Percentiles rank a stretch among this genome's conserved stretches.
These are phyloP conservation scores for Paramecium primaurelia DNA, from an alignment of 73 alveolate genomes.

Conservation along the genomic window DNA sequence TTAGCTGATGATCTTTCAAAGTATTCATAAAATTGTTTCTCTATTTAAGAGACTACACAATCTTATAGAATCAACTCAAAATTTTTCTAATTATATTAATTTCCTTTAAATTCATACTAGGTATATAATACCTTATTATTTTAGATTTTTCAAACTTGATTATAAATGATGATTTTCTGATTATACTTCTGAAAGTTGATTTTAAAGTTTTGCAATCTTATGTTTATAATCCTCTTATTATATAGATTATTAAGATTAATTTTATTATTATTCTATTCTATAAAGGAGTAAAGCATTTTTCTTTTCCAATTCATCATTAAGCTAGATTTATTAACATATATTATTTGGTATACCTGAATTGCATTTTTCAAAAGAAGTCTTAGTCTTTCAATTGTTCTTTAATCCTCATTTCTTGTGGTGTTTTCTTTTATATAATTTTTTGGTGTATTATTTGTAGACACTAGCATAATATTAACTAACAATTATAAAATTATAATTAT, in stretches of 20 bases:
- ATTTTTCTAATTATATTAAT: neutral
- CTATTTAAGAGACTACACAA: neutral
- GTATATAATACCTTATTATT: neutral
- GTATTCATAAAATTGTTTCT: neutral
- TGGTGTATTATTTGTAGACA: neutral
- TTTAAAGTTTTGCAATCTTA: neutral
- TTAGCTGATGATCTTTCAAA: neutral
- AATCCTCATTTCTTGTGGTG: neutral
- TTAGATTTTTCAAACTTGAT: neutral
- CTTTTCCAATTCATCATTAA: neutral
- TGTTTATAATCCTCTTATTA: neutral
- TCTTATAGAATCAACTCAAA: neutral
- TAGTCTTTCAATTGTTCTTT: neutral
- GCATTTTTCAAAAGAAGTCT: neutral
- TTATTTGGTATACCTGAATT: neutral
- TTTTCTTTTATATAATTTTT: neutral
- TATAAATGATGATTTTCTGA: neutral
- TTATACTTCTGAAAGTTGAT: neutral
- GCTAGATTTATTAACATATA: neutral
- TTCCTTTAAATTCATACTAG: neutral
- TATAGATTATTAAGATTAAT: neutral
- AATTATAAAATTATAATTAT: neutral
- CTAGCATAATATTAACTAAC: neutral
- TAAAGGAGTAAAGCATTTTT: neutral
- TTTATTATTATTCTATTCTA: neutral